These are phyloP conservation scores for Trichoderma hamatum DNA, from an alignment of 2,329 filamentous ascomycete species.

Conservation along the genomic window DNA sequence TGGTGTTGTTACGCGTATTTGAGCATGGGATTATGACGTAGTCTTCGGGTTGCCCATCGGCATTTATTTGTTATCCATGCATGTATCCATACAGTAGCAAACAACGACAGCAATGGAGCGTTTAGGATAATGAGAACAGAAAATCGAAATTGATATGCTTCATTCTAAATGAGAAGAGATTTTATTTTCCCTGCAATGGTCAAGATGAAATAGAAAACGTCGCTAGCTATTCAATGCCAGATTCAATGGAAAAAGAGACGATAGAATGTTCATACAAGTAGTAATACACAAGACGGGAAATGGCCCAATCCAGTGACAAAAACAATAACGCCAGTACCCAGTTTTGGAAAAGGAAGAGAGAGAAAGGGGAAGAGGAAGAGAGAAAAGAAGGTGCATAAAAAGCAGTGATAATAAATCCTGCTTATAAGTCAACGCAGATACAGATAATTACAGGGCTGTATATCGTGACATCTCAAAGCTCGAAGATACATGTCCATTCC, in stretches of 20 bases:
- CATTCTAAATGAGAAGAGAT: not conserved
- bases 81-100: not conserved
- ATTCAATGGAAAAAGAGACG: not conserved
- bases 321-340: not conserved
- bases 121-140: not conserved
- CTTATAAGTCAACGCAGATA: not conserved
- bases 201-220: not conserved
- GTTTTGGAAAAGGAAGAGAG: not conserved
- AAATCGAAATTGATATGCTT: not conserved
- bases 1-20: not conserved
- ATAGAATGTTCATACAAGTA: not conserved
- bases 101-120: not conserved
- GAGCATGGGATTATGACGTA: not conserved
- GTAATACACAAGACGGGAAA: not conserved
- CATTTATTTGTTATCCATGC: not conserved
- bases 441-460: not conserved
- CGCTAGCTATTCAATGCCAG: not conserved
- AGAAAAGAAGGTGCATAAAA: not conserved
- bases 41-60: not conserved
- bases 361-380: not conserved
- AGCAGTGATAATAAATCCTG: not conserved
- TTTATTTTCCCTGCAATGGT: not conserved
- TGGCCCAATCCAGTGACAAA: not conserved
- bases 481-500: not conserved
- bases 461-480: constrained; percentile 1